Evolutionary conservation across 768 basidiomycete genomes (phyloP), one percentile per base, ranked within the genome.

Genomic region (Collybiopsis luxurians): DNA sequence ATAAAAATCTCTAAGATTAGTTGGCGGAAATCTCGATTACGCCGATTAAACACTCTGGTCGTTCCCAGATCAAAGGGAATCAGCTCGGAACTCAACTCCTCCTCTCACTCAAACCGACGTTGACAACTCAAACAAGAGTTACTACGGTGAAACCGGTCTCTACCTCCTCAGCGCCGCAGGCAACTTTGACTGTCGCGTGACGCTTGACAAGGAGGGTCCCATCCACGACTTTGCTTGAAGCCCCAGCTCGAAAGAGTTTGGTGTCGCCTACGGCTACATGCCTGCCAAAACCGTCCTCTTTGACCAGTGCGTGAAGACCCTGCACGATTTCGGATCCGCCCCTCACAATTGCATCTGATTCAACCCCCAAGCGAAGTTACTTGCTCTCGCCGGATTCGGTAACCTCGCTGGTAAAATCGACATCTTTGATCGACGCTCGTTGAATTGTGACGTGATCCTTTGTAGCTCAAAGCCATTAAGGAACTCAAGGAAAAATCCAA

Each of bases 401-500:
- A 99, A 98, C 69, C 80, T 99, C 45, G 92, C 94, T 0, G 97
- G 97, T 19, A 92, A 94, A 70, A 86, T 95, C 59, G 92, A 97
- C 65, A 76, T 99, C 61, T 88, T 89, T 72, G 97, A 98, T 71
- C 86, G 95, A 19, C 89, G 92, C 53, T 85, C 87, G 19, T 79
- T 97, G 31, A 82, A 77, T 59, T 79, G 43, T 82, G 89, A n/a
- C n/a, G n/a, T n/a, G n/a, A n/a, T n/a, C n/a, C n/a, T n/a, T n/a
- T n/a, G n/a, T n/a, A 97, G 95, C 79, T 99, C 62, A 98, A 97
- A 70, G 96, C 96, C n/a, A 98, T 99, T 62, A 94, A 98, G 21
- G 95, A 98, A 66, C 84, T 99, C 49, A 98, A 98, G 76, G 92
- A 91, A 62, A 94, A 95, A 75, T 81, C 84, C 26, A 88, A 83